Conservation (phyloP, 768 basidiomycete genomes). For the Suillus tomentosus region DNA sequence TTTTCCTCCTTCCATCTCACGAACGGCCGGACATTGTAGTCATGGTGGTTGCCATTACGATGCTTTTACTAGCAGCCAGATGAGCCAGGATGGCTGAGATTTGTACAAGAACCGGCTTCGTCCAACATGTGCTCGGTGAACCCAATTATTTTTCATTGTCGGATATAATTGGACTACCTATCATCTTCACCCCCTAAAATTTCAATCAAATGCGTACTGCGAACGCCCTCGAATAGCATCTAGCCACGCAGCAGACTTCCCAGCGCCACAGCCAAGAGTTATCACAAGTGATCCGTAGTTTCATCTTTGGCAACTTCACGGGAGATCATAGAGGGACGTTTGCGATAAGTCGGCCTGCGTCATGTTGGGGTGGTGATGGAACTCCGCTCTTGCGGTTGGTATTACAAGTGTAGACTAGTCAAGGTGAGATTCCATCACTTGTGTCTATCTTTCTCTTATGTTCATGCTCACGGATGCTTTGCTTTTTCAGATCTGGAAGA, state of each 20-base stretch:
- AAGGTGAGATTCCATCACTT: not conserved
- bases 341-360: not conserved
- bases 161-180: not conserved
- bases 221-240: not conserved
- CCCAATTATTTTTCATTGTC: not conserved
- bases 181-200: not conserved
- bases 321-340: not conserved
- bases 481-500: not conserved
- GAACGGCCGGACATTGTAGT: not conserved
- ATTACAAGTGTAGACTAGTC: not conserved
- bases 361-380: not conserved
- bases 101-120: not conserved
- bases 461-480: not conserved
- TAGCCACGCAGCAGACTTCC: not conserved
- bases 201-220: not conserved
- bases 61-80: not conserved
- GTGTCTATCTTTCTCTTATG: not conserved
- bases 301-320: not conserved
- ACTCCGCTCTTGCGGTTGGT: not conserved
- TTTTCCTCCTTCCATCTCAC: not conserved
- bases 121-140: not conserved
- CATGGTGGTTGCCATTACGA: not conserved
- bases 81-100: not conserved
- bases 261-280: not conserved
- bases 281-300: not conserved